Percentiles rank a stretch among this genome's conserved stretches.
Conservation (phyloP, 2,329 filamentous ascomycete genomes). For the Penicillium sp. region DNA sequence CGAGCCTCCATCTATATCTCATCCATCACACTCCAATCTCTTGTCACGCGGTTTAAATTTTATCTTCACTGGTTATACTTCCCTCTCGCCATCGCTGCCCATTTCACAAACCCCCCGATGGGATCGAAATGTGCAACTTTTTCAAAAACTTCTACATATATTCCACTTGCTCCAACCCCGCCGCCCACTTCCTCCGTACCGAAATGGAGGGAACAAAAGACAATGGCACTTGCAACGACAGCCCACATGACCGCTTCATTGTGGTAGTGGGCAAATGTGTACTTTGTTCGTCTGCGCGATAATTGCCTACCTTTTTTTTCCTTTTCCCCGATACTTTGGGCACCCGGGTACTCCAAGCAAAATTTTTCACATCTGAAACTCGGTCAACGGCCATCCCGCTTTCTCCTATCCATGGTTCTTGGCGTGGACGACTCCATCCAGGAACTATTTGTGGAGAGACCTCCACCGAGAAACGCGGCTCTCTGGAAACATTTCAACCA, state of each 20-base stretch:
- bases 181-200: conserved; percentile 69
- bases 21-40: neutral
- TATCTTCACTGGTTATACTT: neutral
- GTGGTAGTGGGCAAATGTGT: conserved; percentile 65
- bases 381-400: conserved; percentile 1
- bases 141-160: conserved; percentile 79
- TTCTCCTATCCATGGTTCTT: conserved; percentile 3
- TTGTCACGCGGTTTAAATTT: neutral
- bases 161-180: conserved; percentile 67
- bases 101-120: conserved; percentile 9
- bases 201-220: conserved; percentile 65
- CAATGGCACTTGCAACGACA: conserved; percentile 55
- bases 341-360: neutral
- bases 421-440: conserved; percentile 4
- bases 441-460: conserved; percentile 11
- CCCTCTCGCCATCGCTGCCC: neutral
- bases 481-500: conserved; percentile 7
- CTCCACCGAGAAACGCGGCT: conserved; percentile 5
- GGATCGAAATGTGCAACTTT: conserved; percentile 56
- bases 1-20: conserved; percentile 1
- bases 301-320: neutral
- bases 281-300: conserved; percentile 43
- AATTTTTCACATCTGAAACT: conserved; percentile 1
- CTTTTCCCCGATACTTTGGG: neutral
- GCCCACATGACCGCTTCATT: conserved; percentile 73